Base-by-base conservation (phyloP, 306 rosid genomes). In the Comarum palustre region DNA sequence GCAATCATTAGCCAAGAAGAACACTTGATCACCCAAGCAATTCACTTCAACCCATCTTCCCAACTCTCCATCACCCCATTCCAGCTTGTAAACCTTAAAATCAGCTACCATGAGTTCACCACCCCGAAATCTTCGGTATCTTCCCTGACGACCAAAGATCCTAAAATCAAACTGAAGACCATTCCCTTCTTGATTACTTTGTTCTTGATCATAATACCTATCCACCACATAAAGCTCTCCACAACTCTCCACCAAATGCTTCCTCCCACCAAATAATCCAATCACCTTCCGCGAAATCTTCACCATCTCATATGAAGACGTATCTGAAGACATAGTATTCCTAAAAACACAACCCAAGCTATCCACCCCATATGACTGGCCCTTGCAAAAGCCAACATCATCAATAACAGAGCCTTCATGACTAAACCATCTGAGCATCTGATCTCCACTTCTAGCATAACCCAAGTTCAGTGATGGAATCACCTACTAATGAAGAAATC, bases 171-270 rank as follows among this genome's bases (percentile, higher is more conserved):
- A 24, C 58, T 15, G 24, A 2, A 0, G 5, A 20, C 6, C 29
- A 34, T 9, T 42, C 2, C 4, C 54, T 9, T 16, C 15, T 16
- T 29, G 67, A 39, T 3, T 47, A 15, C 14, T 39, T 17, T 16
- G 5, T 46, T 46, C 69, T 45, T 71, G 17, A 73, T 74, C 84
- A 12, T 71, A 51, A 77, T 66, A 87, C 36, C 90, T 82, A 69
- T 91, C 97, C 38, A 91, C 83, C 16, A 93, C 88, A 54, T 78
- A 87, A 9, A 93, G 87, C 66, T 73, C 84, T 57, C 89, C 96
- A 64, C 82, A 61, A 4, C 86, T 84, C 60, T 90, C 98, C n/a
- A 91, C 86, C 81, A 93, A 45, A 62, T 89, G 88, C 43, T 93
- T 93, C 71, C 82, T 82, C 68, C 74, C 61, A 5, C 94, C 98